Evolutionary conservation across 768 basidiomycete genomes (phyloP), one percentile per base, ranked within the genome.

Genomic region (Trametopsis cervina): DNA sequence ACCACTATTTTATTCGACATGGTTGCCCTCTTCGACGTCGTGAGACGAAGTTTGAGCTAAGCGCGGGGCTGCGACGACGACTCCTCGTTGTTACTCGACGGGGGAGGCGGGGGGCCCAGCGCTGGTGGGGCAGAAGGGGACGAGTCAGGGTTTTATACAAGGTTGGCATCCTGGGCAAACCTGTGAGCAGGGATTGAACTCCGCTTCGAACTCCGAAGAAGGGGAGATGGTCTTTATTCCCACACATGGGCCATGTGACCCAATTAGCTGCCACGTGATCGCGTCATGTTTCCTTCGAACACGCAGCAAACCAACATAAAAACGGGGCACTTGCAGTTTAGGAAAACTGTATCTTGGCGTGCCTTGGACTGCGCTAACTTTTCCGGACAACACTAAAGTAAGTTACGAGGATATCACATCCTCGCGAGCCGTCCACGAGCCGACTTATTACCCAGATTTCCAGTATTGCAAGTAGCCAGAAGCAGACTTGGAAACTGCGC

Each of bases 1-100:
- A 93, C 91, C 83, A 95, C 92, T 75, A 92, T 90, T 77, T 94
- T 94, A 85, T 95, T 95, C 52, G 91, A 93, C 92, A 94, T 95
- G 43, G 39, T n/a, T 49, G 46, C 46, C 40, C 47, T 36, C 50
- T 57, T 57, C 58, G 61, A 63, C 57, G 62, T 58, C 63, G 53
- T 56, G n/a, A 33, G 59, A 54, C 60, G 56, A 60, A 57, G 54
- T 62, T 56, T 48, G 54, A n/a, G 57, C 49, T 51, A 54, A n/a
- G 47, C 45, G 50, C 52, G 56, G 62, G 59, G 57, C 64, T 54
- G 47, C 55, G 53, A 52, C 57, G 51, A 53, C 49, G 40, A 41
- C 25, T 2, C 35, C 36, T 42, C 49, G 42, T 29, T 40, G 35
- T 29, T 49, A 55, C 56, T 50, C 55, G 57, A 58, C 58, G 60